phyloP scores from a whole-genome alignment of 495 filamentous ascomycete genomes.

The Penicillium coffeae region DNA sequence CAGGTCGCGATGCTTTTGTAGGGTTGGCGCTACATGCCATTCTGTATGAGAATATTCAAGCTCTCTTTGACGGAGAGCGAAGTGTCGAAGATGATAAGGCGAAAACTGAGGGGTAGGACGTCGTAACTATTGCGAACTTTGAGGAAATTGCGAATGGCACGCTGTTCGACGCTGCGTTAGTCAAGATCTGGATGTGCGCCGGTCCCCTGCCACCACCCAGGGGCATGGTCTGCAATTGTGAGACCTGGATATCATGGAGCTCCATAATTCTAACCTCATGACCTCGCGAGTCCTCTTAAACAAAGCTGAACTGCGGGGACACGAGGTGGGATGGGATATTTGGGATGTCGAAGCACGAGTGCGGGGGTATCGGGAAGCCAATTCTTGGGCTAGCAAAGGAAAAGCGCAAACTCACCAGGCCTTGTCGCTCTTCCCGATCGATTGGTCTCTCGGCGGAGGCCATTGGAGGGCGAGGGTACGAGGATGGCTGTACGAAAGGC shows the following conservation, averaged over 20 bases:
- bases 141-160: slow-evolving; percentile 90
- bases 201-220: slow-evolving; percentile 14
- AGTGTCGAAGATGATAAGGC: slow-evolving; percentile 93
- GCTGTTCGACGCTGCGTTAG: slow-evolving; percentile 49
- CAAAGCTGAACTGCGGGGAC: not conserved
- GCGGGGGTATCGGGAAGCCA: slow-evolving; percentile 5
- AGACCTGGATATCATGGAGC: not conserved
- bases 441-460: slow-evolving; percentile 65
- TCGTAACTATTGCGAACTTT: slow-evolving; percentile 97
- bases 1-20: not conserved
- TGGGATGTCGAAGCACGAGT: not conserved
- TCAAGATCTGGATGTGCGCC: slow-evolving; percentile 25
- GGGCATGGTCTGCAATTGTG: slow-evolving; percentile 12
- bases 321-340: not conserved
- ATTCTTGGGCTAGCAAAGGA: not conserved
- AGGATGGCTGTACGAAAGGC: slow-evolving; percentile 74
- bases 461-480: slow-evolving; percentile 73
- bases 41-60: slow-evolving; percentile 92
- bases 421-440: slow-evolving; percentile 88
- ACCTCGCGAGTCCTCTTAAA: slow-evolving; percentile 12
- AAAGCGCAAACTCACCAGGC: slow-evolving; percentile 63
- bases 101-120: slow-evolving; percentile 95
- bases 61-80: slow-evolving; percentile 95
- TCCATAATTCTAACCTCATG: slow-evolving; percentile 3
- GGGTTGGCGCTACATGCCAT: slow-evolving; percentile 58